Percentiles rank a stretch among this genome's conserved stretches.
Conservation (phyloP, 306 rosid species). For the Fagus sylvatica region DNA sequence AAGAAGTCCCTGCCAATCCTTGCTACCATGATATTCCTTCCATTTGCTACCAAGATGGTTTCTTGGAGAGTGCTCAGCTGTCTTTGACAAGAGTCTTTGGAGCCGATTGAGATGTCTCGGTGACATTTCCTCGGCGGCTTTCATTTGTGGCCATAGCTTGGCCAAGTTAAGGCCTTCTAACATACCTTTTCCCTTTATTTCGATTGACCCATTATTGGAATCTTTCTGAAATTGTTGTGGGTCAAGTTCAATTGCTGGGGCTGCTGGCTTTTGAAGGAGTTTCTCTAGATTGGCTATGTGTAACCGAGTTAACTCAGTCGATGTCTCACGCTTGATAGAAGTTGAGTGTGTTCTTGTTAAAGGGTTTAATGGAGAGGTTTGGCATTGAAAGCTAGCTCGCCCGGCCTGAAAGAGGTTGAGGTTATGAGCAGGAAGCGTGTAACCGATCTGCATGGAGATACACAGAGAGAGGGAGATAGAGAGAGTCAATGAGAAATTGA, state of each 20-base stretch:
- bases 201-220: slow-evolving; percentile 5
- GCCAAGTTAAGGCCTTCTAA: slow-evolving; percentile 58
- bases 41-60: slow-evolving; percentile 60
- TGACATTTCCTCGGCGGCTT: slow-evolving; percentile 78
- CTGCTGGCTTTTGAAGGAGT: slow-evolving; percentile 48
- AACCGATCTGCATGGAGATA: slow-evolving; percentile 47
- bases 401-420: slow-evolving; percentile 44
- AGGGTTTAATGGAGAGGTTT: slow-evolving; percentile 59
- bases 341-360: slow-evolving; percentile 20
- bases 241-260: slow-evolving; percentile 19
- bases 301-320: slow-evolving; percentile 36
- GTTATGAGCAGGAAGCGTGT: slow-evolving; percentile 47
- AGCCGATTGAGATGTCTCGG: slow-evolving; percentile 67
- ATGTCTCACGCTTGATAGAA: slow-evolving; percentile 4
- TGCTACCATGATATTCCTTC: slow-evolving; percentile 78
- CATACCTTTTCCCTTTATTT: slow-evolving; percentile 44
- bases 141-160: slow-evolving; percentile 60
- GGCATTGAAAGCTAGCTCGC: slow-evolving; percentile 49
- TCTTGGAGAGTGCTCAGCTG: slow-evolving; percentile 73
- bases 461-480: not conserved
- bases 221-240: slow-evolving; percentile 17
- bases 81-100: slow-evolving; percentile 62
- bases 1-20: slow-evolving; percentile 76
- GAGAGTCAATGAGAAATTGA: not conserved
- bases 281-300: slow-evolving; percentile 79